Conservation (phyloP, 1,139 yeast species). For the Hanseniaspora gamundiae region DNA sequence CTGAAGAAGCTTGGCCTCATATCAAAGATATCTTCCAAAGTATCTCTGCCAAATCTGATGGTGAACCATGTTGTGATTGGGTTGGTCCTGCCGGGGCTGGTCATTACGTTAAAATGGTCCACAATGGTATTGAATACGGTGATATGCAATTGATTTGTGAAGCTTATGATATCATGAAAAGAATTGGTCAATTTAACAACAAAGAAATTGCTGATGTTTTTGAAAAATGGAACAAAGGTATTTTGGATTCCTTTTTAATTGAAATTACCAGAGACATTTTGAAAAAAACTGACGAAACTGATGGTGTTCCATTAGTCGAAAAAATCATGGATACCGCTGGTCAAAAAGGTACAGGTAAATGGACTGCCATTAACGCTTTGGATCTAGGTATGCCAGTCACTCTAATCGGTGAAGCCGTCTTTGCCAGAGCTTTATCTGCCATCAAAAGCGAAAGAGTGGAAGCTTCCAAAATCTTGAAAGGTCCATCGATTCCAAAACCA, state of each 20-base stretch:
- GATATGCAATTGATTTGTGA: slow-evolving; percentile 99
- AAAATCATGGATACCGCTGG: slow-evolving; percentile 96
- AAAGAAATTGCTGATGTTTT: slow-evolving; percentile 92
- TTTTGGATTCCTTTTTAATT: slow-evolving; percentile 89
- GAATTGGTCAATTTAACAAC: slow-evolving; percentile 82
- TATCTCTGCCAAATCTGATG: slow-evolving; percentile 90
- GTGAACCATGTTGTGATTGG: slow-evolving; percentile 99
- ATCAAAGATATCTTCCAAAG: slow-evolving; percentile 94
- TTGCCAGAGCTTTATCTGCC: slow-evolving; percentile 91
- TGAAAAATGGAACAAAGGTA: slow-evolving; percentile 92
- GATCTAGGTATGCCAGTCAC: slow-evolving; percentile 98
- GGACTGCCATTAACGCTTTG: slow-evolving; percentile 97
- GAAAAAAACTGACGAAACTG: slow-evolving; percentile 72
- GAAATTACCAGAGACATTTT: slow-evolving; percentile 95
- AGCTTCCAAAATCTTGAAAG: slow-evolving; percentile 68
- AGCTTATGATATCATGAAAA: slow-evolving; percentile 92
- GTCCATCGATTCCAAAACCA: slow-evolving; percentile 56
- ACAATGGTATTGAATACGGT: slow-evolving; percentile 99
- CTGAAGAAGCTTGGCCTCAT: slow-evolving; percentile 97
- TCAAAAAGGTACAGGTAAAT: slow-evolving; percentile 99
- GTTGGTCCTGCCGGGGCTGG: slow-evolving; percentile 99
- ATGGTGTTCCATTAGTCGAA: slow-evolving; percentile 88
- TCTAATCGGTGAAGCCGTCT: slow-evolving; percentile 96
- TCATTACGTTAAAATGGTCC: slow-evolving; percentile 99
- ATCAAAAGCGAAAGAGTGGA: slow-evolving; percentile 80